Percentiles rank a stretch among this genome's conserved stretches.
These are phyloP conservation scores for Fusarium chuoi DNA, from an alignment of 2,329 filamentous ascomycete genomes.

Conservation along the genomic window DNA sequence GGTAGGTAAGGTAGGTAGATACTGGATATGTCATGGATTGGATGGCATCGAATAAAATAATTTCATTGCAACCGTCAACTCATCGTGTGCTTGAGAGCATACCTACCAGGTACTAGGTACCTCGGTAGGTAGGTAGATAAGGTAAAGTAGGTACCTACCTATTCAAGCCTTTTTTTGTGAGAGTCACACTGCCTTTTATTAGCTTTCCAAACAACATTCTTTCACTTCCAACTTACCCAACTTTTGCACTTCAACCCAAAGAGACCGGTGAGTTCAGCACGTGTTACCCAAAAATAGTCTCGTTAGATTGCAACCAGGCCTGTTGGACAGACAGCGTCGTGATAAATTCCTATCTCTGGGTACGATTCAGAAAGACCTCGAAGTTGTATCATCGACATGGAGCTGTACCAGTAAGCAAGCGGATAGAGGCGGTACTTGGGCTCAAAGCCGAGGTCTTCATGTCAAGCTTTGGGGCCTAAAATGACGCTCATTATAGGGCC, in stretches of 20 bases:
- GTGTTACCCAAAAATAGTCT: not conserved
- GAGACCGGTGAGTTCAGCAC: not conserved
- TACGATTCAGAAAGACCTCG: not conserved
- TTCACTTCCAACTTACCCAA: not conserved
- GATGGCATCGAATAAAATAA: not conserved
- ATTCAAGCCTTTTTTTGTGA: not conserved
- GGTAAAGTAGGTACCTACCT: not conserved
- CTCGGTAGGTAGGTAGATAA: too few relatives aligned
- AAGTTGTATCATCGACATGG: not conserved
- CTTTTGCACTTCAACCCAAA: not conserved
- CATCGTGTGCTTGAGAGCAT: not conserved
- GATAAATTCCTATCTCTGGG: not conserved
- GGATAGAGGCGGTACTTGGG: not conserved
- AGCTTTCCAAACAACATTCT: not conserved
- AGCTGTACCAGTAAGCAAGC: not conserved
- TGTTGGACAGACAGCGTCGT: not conserved
- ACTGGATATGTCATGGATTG: not conserved
- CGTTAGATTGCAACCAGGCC: not conserved
- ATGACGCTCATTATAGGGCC: not conserved
- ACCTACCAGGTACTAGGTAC: too few relatives aligned
- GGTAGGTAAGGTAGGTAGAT: too few relatives aligned
- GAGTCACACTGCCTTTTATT: not conserved
- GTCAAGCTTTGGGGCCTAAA: not conserved
- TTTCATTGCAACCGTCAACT: not conserved
- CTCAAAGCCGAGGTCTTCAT: not conserved